Evolutionary conservation across 768 basidiomycete genomes (phyloP), one percentile per base, ranked within the genome.

Genomic region (Solioccasus polychromus): DNA sequence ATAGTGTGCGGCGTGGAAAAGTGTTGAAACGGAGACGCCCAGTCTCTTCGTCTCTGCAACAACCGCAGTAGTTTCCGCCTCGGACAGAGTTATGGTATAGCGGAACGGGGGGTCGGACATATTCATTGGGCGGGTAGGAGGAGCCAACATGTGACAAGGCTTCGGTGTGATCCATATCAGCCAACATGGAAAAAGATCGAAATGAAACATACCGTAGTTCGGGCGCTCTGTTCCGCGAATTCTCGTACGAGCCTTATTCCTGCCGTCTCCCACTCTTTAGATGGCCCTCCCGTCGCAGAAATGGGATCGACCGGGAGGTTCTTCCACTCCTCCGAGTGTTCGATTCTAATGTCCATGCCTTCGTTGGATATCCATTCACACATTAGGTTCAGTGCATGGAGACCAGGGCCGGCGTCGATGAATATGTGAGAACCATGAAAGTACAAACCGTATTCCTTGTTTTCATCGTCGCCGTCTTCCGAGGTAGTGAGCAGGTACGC

Each of bases 301-400:
- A 62, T 48, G 5, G 57, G 60, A 19, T 63, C 62, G 4, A 51
- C 48, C 1, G 62, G 62, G 12, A 62, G 57, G 30, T 62, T 53
- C 20, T 45, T 52, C 60, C 60, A 60, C 28, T 64, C 61, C 24
- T 59, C 45, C 11, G 25, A 51, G 29, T 40, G 48, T 1, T 47
- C 32, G 5, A 56, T 41, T 9, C 0, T 26, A 26, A 59, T 34
- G 7, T 49, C 43, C 40, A 59, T 45, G 0, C 53, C 53, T 3
- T 42, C 38, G 3, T 32, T 40, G 15, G 57, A 55, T 2, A 58
- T 59, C 57, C 62, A 61, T 44, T 45, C 51, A 19, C 44, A 54
- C 59, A 53, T 52, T 3, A 57, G 24, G 45, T 54, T 52, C n/a
- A 64, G 41, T 12, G 49, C 60, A 18, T 52, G 51, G 15, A 62